These are phyloP conservation scores for Neopestalotiopsis sp. DNA, from an alignment of 2,329 filamentous ascomycete genomes.

Conservation along the genomic window DNA sequence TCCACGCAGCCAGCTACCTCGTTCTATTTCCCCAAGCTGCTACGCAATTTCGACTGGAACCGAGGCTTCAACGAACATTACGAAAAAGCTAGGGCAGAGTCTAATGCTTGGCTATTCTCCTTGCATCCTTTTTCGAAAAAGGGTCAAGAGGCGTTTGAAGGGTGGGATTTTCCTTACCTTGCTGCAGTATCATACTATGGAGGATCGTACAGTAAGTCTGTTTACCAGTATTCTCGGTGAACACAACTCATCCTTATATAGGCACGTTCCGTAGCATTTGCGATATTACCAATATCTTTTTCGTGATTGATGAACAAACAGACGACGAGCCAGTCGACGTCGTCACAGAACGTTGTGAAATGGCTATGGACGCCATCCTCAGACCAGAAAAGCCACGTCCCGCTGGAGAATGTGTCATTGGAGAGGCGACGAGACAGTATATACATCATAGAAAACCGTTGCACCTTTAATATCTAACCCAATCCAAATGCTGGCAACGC, in stretches of 20 bases:
- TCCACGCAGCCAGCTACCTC: too few relatives aligned
- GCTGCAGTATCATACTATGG: background rate
- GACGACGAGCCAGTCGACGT: background rate
- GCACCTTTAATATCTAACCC: too few relatives aligned
- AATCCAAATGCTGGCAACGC: too few relatives aligned
- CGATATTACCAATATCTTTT: background rate
- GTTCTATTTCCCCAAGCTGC: background rate
- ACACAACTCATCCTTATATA: background rate
- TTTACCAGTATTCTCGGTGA: too few relatives aligned
- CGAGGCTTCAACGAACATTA: background rate
- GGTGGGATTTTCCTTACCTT: background rate
- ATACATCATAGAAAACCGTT: too few relatives aligned
- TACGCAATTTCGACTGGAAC: background rate
- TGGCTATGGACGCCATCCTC: background rate
- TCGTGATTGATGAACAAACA: background rate
- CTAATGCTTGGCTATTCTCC: background rate
- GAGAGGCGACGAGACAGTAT: too few relatives aligned
- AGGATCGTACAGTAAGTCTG: background rate
- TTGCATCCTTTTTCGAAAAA: background rate
- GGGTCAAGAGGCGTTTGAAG: background rate
- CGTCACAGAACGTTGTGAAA: background rate
- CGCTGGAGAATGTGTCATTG: too few relatives aligned
- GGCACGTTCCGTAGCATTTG: background rate
- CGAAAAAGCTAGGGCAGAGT: background rate
- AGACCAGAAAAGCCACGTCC: background rate